phyloP scores from a whole-genome alignment of 108 stramenopile species.

The Cyclostephanos tholiformis region DNA sequence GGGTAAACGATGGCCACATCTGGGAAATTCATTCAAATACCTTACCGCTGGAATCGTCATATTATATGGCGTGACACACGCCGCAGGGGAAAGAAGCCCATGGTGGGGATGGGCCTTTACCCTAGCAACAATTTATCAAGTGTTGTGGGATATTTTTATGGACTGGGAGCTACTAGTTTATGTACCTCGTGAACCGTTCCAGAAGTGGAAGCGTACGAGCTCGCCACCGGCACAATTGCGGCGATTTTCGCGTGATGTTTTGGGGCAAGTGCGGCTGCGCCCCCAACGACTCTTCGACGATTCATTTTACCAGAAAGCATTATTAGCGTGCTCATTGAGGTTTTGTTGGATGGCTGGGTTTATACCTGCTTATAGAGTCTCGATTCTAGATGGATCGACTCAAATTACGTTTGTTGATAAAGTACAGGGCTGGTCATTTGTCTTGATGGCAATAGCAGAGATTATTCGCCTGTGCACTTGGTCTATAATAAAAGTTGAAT shows the following conservation, averaged over 20 bases:
- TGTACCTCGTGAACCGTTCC: slow-evolving; percentile 40
- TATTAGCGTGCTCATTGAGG: slow-evolving; percentile 64
- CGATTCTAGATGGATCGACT: slow-evolving; percentile 57
- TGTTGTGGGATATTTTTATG: slow-evolving; percentile 83
- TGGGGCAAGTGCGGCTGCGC: slow-evolving; percentile 67
- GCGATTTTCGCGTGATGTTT: slow-evolving; percentile 37
- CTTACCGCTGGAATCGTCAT: slow-evolving; percentile 74
- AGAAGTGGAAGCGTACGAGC: slow-evolving; percentile 23
- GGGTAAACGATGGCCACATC: slow-evolving; percentile 80
- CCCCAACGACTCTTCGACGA: slow-evolving; percentile 72
- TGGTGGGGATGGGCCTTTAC: slow-evolving; percentile 68
- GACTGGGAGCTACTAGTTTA: slow-evolving; percentile 88
- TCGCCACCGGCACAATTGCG: slow-evolving; percentile 31
- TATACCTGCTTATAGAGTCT: slow-evolving; percentile 78
- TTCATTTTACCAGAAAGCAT: slow-evolving; percentile 76
- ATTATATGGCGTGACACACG: slow-evolving; percentile 86
- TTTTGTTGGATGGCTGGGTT: slow-evolving; percentile 88
- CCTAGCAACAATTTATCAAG: slow-evolving; percentile 73
- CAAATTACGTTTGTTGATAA: slow-evolving; percentile 69
- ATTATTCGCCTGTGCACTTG: slow-evolving; percentile 77
- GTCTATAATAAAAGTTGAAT: slow-evolving; percentile 83
- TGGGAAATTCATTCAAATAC: slow-evolving; percentile 87
- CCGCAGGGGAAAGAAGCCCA: slow-evolving; percentile 62
- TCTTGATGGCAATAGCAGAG: slow-evolving; percentile 70
- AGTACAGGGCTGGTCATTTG: slow-evolving; percentile 71